Percentiles rank a stretch among this genome's conserved stretches.
Conservation (phyloP, 495 filamentous ascomycete genomes). For the Xylaria nigripes region DNA sequence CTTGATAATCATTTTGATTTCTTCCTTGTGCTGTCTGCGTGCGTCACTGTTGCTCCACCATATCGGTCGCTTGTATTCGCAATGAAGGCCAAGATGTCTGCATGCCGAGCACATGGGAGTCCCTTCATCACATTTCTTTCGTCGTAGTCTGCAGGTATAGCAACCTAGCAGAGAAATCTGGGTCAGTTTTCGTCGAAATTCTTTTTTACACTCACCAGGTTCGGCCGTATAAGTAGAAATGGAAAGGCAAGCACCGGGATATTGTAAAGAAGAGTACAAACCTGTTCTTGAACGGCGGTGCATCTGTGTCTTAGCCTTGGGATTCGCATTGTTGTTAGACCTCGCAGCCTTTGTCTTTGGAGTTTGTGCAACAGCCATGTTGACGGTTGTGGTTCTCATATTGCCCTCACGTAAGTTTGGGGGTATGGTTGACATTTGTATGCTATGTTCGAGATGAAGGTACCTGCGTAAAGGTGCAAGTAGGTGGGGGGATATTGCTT, state of each 20-base stretch:
- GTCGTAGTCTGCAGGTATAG: constrained; percentile 88
- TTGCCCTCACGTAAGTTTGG: constrained; percentile 43
- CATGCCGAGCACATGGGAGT: constrained; percentile 81
- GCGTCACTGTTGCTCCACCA: constrained; percentile 95
- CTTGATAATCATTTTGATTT: constrained; percentile 95
- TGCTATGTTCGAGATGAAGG: constrained; percentile 28
- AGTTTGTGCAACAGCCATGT: constrained; percentile 48
- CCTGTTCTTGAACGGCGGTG: constrained; percentile 91
- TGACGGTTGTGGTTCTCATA: constrained; percentile 46
- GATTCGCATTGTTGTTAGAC: constrained; percentile 42
- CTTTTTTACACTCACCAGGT: constrained; percentile 14
- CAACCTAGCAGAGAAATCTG: constrained; percentile 54
- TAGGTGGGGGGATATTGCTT: constrained; percentile 30
- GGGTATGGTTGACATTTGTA: constrained; percentile 57
- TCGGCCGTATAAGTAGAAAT: constrained; percentile 17
- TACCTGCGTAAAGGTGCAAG: constrained; percentile 36
- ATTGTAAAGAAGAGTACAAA: constrained; percentile 38
- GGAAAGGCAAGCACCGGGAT: background rate
- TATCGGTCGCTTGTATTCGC: constrained; percentile 91
- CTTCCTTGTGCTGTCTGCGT: constrained; percentile 79
- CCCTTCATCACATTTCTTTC: constrained; percentile 97
- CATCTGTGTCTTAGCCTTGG: constrained; percentile 66
- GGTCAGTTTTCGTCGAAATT: constrained; percentile 18
- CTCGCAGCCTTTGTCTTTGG: constrained; percentile 48
- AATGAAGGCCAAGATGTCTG: constrained; percentile 74